These are phyloP conservation scores for Tolypocladium paradoxum DNA, from an alignment of 2,329 filamentous ascomycete species.

Conservation along the genomic window DNA sequence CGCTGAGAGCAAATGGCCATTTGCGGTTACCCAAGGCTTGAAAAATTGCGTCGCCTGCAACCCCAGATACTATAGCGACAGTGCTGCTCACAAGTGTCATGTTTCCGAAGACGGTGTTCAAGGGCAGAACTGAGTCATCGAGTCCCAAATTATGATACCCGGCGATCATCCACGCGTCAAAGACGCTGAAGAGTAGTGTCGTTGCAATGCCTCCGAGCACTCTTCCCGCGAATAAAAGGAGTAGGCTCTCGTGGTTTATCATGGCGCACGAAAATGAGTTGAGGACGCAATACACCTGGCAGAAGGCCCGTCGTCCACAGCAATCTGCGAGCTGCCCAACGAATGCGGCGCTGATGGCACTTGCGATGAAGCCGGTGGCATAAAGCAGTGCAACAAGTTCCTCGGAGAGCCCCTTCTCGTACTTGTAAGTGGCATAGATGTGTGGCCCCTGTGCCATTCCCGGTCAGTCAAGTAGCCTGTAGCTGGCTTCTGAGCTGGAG, in stretches of 20 bases:
- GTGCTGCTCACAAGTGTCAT: slow-evolving; percentile 43
- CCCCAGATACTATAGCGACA: slow-evolving; percentile 42
- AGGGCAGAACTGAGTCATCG: slow-evolving; percentile 25
- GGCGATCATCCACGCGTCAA: slow-evolving; percentile 50
- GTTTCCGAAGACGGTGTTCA: slow-evolving; percentile 41
- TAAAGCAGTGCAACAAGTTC: slow-evolving; percentile 33
- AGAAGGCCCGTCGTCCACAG: slow-evolving; percentile 38
- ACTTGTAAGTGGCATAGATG: slow-evolving; percentile 41
- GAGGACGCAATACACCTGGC: slow-evolving; percentile 40
- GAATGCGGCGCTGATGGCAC: slow-evolving; percentile 32
- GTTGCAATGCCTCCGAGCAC: slow-evolving; percentile 43
- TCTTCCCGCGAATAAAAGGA: slow-evolving; percentile 41
- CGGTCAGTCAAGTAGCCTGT: background rate
- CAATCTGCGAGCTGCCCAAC: slow-evolving; percentile 28
- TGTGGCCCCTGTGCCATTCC: slow-evolving; percentile 27
- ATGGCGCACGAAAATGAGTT: slow-evolving; percentile 42
- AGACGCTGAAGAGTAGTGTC: slow-evolving; percentile 46
- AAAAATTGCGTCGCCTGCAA: slow-evolving; percentile 42
- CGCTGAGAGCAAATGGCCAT: slow-evolving; percentile 40
- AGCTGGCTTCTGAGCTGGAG: background rate
- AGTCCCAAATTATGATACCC: slow-evolving; percentile 41
- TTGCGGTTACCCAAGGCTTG: slow-evolving; percentile 33
- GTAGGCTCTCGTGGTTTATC: slow-evolving; percentile 31
- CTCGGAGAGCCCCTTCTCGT: slow-evolving; percentile 35
- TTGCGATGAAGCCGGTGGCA: slow-evolving; percentile 36